Base-by-base conservation (phyloP, 2,329 filamentous ascomycete species). In the Penicillium sp. region DNA sequence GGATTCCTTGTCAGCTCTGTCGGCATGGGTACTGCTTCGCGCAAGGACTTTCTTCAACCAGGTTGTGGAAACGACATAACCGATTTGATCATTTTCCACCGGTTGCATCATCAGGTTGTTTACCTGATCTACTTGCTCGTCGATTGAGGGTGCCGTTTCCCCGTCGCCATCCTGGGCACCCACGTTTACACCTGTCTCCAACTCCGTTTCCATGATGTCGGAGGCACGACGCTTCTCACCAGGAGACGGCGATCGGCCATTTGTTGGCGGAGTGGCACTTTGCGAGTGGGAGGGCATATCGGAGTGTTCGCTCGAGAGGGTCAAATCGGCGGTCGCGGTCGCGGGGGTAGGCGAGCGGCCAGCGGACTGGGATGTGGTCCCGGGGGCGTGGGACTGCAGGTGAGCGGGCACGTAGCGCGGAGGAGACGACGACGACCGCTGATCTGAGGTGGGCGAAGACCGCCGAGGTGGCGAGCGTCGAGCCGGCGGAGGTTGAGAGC, bases 11-110 rank as follows among this genome's bases (percentile, higher is more conserved):
- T 74, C 69, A 26, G 66, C 68, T 35, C 76, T 73, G 45, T 74
- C 71, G 13, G 71, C 72, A 35, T 73, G 65, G 40, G 76, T 75
- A 6, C 75, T 72, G 32, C 76, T 77, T 38, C 85, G 72, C 15
- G 83, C 75, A 42, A 82, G 70, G 2, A 92, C 85, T 42, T 79
- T 77, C 39, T 76, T 73, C 22, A 95, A 73, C 92, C 92, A 96
- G 42, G 73, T 73, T 34, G 74, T 76, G 1, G 89, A 93, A 3
- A 96, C 77, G 13, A 94, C 66, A 53, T 82, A 95, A 10, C 82
- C 85, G 37, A 78, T 74, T 41, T 85, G 77, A n/a, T 82, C 82
- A 45, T 89, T 84, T 41, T 77, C 65, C n/a, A 80, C 61, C 6
- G 76, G 72, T 31, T 74, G 70, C 23, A 61, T 52, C 57, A 61